Evolutionary conservation across 257 asterid genomes (phyloP).

Genomic region (Pogostemon cablin): DNA sequence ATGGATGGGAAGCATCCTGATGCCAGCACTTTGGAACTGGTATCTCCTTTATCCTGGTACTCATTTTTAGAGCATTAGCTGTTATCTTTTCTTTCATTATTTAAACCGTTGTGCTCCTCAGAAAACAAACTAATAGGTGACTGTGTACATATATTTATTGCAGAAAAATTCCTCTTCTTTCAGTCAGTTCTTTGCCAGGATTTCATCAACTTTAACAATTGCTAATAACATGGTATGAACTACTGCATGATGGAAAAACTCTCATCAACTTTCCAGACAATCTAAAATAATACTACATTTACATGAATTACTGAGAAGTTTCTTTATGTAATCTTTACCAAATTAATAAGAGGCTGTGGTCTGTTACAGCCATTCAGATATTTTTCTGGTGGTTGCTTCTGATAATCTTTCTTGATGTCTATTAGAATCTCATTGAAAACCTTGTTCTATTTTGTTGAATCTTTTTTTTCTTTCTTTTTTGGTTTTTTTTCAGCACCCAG

Average conservation of each 20-base stretch:
- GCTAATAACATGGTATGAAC: conserved; percentile 77
- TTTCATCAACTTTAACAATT: conserved; percentile 69
- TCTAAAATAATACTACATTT: not conserved
- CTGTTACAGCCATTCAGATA: not conserved
- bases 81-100: conserved; percentile 14
- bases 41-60: conserved; percentile 54
- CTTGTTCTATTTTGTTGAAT: conserved; percentile 8
- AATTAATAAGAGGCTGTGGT: not conserved
- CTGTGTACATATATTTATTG: conserved; percentile 31
- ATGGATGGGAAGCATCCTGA: conserved; percentile 51
- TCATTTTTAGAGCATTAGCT: conserved; percentile 31
- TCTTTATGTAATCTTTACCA: not conserved
- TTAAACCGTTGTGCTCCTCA: conserved; percentile 27
- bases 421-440: conserved; percentile 20
- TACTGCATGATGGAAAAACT: conserved; percentile 16
- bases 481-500: conserved; percentile 56
- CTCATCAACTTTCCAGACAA: not conserved
- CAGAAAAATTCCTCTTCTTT: conserved; percentile 60
- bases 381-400: not conserved
- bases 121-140: conserved; percentile 22
- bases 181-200: conserved; percentile 73
- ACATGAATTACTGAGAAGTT: not conserved
- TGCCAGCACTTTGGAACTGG: conserved; percentile 61
- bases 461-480: conserved; percentile 28
- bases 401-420: not conserved